A percentile compares a stretch with the other conserved stretches of the same genome.
Evolutionary conservation across 805 yeast species (phyloP).

Genomic region (Candida loeiensis): DNA sequence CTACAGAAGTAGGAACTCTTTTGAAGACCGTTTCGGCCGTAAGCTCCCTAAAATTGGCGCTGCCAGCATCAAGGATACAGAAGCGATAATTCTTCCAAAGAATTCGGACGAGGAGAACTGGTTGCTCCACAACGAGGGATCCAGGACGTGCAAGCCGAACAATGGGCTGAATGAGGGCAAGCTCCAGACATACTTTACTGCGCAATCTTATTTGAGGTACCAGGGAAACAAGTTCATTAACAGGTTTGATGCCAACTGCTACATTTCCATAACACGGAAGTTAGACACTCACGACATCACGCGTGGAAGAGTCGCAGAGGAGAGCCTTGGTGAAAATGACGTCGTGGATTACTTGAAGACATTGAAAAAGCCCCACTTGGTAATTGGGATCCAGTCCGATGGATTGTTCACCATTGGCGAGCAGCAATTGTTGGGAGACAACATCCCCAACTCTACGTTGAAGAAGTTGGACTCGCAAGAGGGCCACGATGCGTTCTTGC

Average conservation of each 20-base stretch:
- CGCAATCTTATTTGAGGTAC: constrained; percentile 90
- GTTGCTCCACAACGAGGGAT: constrained; percentile 88
- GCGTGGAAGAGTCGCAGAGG: constrained; percentile 56
- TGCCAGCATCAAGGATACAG: constrained; percentile 12
- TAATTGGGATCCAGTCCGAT: constrained; percentile 88
- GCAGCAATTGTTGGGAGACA: constrained; percentile 76
- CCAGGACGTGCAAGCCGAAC: constrained; percentile 20
- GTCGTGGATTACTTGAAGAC: constrained; percentile 53
- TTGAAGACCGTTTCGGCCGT: constrained; percentile 90
- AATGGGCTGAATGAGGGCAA: constrained; percentile 16
- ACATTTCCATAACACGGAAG: constrained; percentile 88
- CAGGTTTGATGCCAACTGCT: constrained; percentile 95
- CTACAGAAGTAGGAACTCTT: constrained; percentile 87
- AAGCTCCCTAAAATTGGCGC: constrained; percentile 32
- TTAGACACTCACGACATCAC: constrained; percentile 93
- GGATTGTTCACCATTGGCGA: constrained; percentile 91
- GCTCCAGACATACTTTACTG: constrained; percentile 75
- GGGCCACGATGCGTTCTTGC: constrained; percentile 94
- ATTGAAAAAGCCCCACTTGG: constrained; percentile 69
- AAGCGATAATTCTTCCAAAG: constrained; percentile 37
- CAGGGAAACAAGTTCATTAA: constrained; percentile 89
- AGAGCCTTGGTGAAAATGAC: constrained; percentile 30
- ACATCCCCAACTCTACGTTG: constrained; percentile 65
- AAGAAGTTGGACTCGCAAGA: constrained; percentile 84
- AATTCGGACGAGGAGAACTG: constrained; percentile 68